phyloP scores from a whole-genome alignment of 2,329 filamentous ascomycete genomes.

The Fusarium haematococcum region DNA sequence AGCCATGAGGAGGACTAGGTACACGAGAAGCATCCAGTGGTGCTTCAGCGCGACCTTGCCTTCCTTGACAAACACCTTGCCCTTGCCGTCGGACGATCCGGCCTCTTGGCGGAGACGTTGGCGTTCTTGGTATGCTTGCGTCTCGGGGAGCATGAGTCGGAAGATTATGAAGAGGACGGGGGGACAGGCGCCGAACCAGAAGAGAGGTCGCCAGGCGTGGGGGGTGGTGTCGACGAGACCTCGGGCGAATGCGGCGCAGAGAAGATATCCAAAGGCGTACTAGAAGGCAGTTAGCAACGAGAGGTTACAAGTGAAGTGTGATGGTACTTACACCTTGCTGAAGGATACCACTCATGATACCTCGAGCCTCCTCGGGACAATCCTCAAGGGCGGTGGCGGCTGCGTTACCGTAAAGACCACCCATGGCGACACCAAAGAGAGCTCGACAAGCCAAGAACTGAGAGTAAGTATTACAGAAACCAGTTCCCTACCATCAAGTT shows the following conservation, averaged over 20 bases:
- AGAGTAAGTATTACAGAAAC: constrained; percentile 74
- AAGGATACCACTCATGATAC: constrained; percentile 80
- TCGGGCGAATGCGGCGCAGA: constrained; percentile 68
- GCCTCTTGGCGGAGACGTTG: constrained; percentile 68
- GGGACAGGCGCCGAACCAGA: constrained; percentile 88
- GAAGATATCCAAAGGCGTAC: constrained; percentile 75
- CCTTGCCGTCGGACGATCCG: constrained; percentile 44
- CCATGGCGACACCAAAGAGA: constrained; percentile 85
- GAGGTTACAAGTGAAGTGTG: fast-evolving
- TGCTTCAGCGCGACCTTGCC: constrained; percentile 81
- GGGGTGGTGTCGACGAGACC: constrained; percentile 80
- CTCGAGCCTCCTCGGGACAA: constrained; percentile 74
- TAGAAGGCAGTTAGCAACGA: constrained; percentile 29
- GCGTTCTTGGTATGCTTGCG: constrained; percentile 76
- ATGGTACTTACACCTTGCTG: constrained; percentile 70
- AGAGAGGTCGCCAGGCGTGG: constrained; percentile 86
- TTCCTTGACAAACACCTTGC: constrained; percentile 75
- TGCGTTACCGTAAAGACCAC: constrained; percentile 82
- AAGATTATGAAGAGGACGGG: constrained; percentile 85
- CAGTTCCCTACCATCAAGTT: constrained; percentile 63
- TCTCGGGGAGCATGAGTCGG: constrained; percentile 83
- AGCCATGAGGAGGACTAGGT: constrained; percentile 88
- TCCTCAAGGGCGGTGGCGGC: constrained; percentile 84
- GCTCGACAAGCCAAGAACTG: constrained; percentile 81
- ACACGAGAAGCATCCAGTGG: constrained; percentile 84